Percentiles rank a stretch among this genome's conserved stretches.
Conservation (phyloP, 129 eudicot genomes). For the Arctium minus region DNA sequence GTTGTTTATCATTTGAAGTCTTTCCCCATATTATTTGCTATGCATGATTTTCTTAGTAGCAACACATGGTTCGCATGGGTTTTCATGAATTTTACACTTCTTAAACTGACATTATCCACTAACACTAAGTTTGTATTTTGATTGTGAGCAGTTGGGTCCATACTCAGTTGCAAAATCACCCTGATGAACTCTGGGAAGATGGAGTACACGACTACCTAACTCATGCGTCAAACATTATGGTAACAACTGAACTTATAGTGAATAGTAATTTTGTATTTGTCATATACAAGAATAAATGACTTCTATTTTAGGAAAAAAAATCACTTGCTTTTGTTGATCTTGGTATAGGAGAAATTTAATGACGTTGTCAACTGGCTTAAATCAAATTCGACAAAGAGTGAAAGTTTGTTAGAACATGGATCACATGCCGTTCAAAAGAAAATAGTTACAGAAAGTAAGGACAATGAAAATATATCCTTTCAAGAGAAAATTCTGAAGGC, state of each 20-base stretch:
- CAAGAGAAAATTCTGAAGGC: conserved; percentile 35
- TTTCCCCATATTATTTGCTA: neutral
- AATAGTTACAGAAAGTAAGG: conserved; percentile 38
- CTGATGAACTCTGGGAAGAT: conserved; percentile 99
- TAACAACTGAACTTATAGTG: conserved; percentile 17
- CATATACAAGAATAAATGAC: neutral
- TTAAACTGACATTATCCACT: neutral
- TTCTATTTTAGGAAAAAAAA: neutral
- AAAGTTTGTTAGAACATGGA: conserved; percentile 33
- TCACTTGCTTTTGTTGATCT: neutral
- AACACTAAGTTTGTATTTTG: neutral
- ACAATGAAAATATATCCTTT: conserved; percentile 25
- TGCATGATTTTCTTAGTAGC: neutral
- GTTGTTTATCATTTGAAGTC: neutral
- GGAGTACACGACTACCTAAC: conserved; percentile 73
- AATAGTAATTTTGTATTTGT: neutral
- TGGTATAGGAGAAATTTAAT: conserved; percentile 75
- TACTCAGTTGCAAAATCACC: conserved; percentile 75
- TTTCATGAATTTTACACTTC: neutral
- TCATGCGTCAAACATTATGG: conserved; percentile 80
- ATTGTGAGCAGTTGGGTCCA: conserved; percentile 81
- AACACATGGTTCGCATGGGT: neutral
- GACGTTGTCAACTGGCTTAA: conserved; percentile 95
- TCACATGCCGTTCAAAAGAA: conserved; percentile 33
- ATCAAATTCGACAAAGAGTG: conserved; percentile 60